Conservation (phyloP, 805 yeast genomes). For the Candida suzukii region DNA sequence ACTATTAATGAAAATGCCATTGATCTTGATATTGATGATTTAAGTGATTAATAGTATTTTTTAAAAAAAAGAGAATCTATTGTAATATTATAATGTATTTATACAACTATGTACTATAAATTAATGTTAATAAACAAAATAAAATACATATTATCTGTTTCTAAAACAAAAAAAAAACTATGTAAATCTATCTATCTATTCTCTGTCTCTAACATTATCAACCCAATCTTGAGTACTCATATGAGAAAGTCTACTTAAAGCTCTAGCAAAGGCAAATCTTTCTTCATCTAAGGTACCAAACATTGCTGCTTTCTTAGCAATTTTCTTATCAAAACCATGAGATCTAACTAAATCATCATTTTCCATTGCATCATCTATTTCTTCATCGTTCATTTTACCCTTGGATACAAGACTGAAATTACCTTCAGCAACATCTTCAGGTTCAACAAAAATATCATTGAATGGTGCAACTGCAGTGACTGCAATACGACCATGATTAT, state of each 20-base stretch:
- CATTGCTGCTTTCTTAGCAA: constrained; percentile 65
- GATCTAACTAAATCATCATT: constrained; percentile 60
- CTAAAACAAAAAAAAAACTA: neutral
- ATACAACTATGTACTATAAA: neutral
- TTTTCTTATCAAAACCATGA: constrained; percentile 69
- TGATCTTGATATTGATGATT: constrained; percentile 39
- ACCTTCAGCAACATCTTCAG: constrained; percentile 49
- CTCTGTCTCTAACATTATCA: constrained; percentile 26
- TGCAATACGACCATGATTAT: constrained; percentile 79
- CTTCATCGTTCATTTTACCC: constrained; percentile 18
- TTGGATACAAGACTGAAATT: constrained; percentile 32
- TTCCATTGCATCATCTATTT: constrained; percentile 22
- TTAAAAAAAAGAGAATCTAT: no score
- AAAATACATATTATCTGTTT: no score
- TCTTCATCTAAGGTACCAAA: constrained; percentile 87
- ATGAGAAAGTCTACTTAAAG: constrained; percentile 81
- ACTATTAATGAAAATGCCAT: constrained; percentile 51
- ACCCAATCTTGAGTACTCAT: constrained; percentile 95
- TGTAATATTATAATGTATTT: no score
- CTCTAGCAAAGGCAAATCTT: constrained; percentile 93
- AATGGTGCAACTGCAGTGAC: constrained; percentile 87
- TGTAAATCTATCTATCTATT: neutral
- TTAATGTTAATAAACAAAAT: neutral
- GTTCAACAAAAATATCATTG: constrained; percentile 78
- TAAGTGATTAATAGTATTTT: neutral